Evolutionary conservation across 148 eudicot genomes (phyloP).

Genomic region (Amaranthus cruentus): DNA sequence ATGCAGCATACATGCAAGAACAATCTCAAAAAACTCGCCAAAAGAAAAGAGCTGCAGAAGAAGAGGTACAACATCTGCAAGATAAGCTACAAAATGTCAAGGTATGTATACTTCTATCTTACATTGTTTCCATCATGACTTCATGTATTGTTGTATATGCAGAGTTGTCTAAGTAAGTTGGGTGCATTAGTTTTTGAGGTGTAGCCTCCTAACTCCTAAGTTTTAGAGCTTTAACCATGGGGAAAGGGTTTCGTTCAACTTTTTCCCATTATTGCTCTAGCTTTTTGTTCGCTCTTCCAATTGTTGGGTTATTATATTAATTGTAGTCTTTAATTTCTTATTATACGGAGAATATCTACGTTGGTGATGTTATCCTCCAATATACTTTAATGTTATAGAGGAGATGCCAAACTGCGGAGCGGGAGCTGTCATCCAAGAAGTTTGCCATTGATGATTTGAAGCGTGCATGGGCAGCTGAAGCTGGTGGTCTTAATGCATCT

Average conservation of each 20-base stretch:
- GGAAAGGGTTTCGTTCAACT: too few relatives aligned
- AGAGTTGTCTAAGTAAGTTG: constrained; percentile 1
- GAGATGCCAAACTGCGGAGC: constrained; percentile 42
- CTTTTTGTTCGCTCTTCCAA: too few relatives aligned
- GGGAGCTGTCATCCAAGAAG: constrained; percentile 35
- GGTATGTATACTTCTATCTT: constrained; percentile 32
- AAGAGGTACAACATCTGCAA: constrained; percentile 33
- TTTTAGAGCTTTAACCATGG: too few relatives aligned
- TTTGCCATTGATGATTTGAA: constrained; percentile 57
- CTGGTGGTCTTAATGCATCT: constrained; percentile 43
- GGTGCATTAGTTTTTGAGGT: background rate
- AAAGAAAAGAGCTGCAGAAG: constrained; percentile 53
- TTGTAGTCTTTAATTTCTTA: background rate
- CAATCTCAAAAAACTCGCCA: constrained; percentile 40
- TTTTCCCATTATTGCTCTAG: too few relatives aligned
- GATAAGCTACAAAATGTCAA: constrained; percentile 39
- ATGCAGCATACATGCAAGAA: constrained; percentile 34
- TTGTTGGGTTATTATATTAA: background rate
- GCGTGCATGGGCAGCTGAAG: constrained; percentile 48
- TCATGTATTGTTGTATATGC: background rate
- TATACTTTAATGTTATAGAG: constrained; percentile 37
- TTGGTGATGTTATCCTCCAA: constrained; percentile 11
- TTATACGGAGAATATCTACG: background rate
- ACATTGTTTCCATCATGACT: background rate
- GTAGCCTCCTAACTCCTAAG: too few relatives aligned